Evolutionary conservation across 495 filamentous ascomycete genomes (phyloP).

Genomic region (Neurospora pannonica): DNA sequence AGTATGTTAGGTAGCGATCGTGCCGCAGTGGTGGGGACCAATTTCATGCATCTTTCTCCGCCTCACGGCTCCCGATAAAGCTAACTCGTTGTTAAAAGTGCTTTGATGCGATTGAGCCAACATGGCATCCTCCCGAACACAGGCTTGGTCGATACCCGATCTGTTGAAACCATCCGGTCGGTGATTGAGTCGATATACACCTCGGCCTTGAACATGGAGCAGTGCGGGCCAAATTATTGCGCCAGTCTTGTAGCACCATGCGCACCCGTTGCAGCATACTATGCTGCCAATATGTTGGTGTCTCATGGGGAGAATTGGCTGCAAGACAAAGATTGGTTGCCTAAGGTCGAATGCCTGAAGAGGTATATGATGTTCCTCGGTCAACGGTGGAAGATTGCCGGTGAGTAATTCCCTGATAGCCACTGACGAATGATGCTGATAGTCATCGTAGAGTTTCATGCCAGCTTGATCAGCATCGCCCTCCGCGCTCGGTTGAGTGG

Average conservation of each 20-base stretch:
- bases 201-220: conserved; percentile 3
- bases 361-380: conserved; percentile 2
- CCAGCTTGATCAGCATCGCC: not conserved
- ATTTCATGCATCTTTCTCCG: conserved; percentile 19
- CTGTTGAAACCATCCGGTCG: conserved; percentile 10
- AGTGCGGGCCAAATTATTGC: not conserved
- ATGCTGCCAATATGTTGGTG: conserved; percentile 18
- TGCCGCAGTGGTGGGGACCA: conserved; percentile 16
- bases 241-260: conserved; percentile 11
- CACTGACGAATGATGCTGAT: not conserved
- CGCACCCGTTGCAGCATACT: conserved; percentile 16
- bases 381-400: conserved; percentile 21
- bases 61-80: not conserved
- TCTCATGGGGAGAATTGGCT: conserved; percentile 14
- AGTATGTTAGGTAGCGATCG: conserved; percentile 8
- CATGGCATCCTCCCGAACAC: conserved; percentile 7
- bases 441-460: conserved; percentile 1
- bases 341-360: conserved; percentile 13
- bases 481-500: not conserved
- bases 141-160: conserved; percentile 1
- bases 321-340: conserved; percentile 9
- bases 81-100: conserved; percentile 9
- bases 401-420: conserved; percentile 6
- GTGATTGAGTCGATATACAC: conserved; percentile 13
- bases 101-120: conserved; percentile 21